Evolutionary conservation across 805 yeast species (phyloP).

Genomic region (Zygosaccharomyces rouxii): DNA sequence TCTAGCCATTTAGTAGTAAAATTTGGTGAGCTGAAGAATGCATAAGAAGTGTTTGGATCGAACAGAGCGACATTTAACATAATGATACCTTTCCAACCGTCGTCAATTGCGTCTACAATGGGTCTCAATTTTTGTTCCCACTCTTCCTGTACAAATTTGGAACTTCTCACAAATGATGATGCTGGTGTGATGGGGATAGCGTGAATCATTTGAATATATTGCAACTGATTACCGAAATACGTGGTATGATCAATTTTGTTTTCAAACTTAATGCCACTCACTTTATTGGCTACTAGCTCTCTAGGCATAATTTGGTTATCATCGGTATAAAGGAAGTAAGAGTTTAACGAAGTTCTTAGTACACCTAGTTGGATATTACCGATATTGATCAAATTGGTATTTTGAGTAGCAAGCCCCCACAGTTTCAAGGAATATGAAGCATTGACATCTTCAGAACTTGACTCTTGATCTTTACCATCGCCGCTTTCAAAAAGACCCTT

Average conservation of each 20-base stretch:
- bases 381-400: slow-evolving; percentile 48
- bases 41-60: slow-evolving; percentile 61
- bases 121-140: slow-evolving; percentile 50
- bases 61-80: slow-evolving; percentile 69
- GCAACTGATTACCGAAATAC: slow-evolving; percentile 66
- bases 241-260: slow-evolving; percentile 71
- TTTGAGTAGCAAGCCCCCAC: slow-evolving; percentile 55
- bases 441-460: slow-evolving; percentile 70
- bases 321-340: slow-evolving; percentile 51
- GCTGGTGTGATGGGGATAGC: slow-evolving; percentile 70
- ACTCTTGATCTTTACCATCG: slow-evolving; percentile 75
- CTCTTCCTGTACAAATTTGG: slow-evolving; percentile 55
- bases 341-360: slow-evolving; percentile 47
- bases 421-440: slow-evolving; percentile 64
- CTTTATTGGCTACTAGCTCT: slow-evolving; percentile 55
- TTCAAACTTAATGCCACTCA: slow-evolving; percentile 70
- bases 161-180: slow-evolving; percentile 54
- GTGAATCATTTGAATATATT: slow-evolving; percentile 75
- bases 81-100: slow-evolving; percentile 72
- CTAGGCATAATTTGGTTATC: slow-evolving; percentile 55
- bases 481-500: slow-evolving; percentile 66
- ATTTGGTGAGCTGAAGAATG: slow-evolving; percentile 51
- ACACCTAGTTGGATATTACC: slow-evolving; percentile 60
- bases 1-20: slow-evolving; percentile 63
- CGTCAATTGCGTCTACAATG: slow-evolving; percentile 47